phyloP scores from a whole-genome alignment of 441 rosid genomes.

The Cnidoscolus chayamansa region DNA sequence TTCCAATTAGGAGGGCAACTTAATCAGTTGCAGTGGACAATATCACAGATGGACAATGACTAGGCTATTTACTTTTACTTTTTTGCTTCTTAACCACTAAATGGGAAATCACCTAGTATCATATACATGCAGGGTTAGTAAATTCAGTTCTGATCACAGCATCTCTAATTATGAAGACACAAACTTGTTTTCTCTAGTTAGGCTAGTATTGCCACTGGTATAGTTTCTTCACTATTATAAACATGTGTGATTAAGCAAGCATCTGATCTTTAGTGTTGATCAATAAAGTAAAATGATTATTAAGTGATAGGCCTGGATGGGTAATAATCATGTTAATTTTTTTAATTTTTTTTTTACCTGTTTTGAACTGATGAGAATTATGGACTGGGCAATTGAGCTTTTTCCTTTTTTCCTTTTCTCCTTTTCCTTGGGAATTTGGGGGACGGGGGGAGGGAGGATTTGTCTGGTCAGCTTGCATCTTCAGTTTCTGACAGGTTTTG shows the following conservation, averaged over 20 bases:
- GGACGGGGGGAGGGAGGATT: background rate
- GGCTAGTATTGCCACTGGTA: too few relatives aligned
- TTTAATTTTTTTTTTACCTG: too few relatives aligned
- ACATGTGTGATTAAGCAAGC: too few relatives aligned
- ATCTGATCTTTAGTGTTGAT: too few relatives aligned
- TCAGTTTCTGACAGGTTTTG: background rate
- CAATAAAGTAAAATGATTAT: too few relatives aligned
- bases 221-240: too few relatives aligned
- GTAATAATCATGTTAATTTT: too few relatives aligned
- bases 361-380: background rate
- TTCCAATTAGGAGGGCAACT: background rate
- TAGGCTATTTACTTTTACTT: background rate
- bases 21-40: background rate
- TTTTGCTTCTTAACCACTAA: background rate
- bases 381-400: background rate
- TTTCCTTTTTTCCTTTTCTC: too few relatives aligned
- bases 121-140: background rate
- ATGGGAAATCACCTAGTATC: background rate
- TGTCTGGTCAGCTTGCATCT: background rate
- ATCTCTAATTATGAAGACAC: background rate
- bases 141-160: background rate
- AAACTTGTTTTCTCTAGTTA: too few relatives aligned
- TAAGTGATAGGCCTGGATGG: too few relatives aligned
- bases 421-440: too few relatives aligned
- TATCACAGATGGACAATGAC: background rate